A percentile compares a stretch with the other conserved stretches of the same genome.
These are phyloP conservation scores for Xeromyces bisporus DNA, from an alignment of 495 filamentous ascomycete genomes.

Conservation along the genomic window DNA sequence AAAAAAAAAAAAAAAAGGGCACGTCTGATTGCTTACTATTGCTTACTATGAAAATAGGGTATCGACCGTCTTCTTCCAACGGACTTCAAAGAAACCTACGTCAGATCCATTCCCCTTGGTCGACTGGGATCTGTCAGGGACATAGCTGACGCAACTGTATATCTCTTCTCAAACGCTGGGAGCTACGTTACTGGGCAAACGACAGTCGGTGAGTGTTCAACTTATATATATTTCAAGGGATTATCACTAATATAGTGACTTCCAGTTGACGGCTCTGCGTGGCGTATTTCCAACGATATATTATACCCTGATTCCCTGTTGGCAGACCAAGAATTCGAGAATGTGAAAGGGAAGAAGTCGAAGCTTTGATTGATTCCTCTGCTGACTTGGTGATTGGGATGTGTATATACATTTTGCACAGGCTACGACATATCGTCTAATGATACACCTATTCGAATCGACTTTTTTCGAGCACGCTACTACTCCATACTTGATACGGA, in stretches of 20 bases:
- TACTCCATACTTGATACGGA: no score
- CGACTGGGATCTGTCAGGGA: slow-evolving; percentile 67
- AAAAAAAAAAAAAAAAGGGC: no score
- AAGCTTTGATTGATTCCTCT: slow-evolving; percentile 34
- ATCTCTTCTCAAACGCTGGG: slow-evolving; percentile 63
- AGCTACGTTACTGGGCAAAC: slow-evolving; percentile 68
- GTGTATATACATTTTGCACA: no score
- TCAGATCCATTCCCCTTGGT: slow-evolving; percentile 43
- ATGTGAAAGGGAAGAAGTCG: slow-evolving; percentile 43
- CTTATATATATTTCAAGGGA: background rate
- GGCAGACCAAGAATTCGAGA: slow-evolving; percentile 33
- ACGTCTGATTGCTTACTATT: no score
- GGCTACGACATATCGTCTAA: no score
- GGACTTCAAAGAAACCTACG: slow-evolving; percentile 14
- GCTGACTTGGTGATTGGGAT: background rate
- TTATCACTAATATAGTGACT: slow-evolving; percentile 2
- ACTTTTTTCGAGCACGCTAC: no score
- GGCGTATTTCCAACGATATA: slow-evolving; percentile 22
- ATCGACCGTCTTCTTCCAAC: slow-evolving; percentile 27
- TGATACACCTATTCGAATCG: no score
- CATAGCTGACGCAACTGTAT: slow-evolving; percentile 86
- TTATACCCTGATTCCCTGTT: slow-evolving; percentile 51
- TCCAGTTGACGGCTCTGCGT: slow-evolving; percentile 29
- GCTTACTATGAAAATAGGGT: slow-evolving; percentile 15
- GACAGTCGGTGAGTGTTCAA: slow-evolving; percentile 40